A percentile compares a stretch with the other conserved stretches of the same genome.
Conservation (phyloP, 31 red algal genomes). For the Bonnemaisonia californica region DNA sequence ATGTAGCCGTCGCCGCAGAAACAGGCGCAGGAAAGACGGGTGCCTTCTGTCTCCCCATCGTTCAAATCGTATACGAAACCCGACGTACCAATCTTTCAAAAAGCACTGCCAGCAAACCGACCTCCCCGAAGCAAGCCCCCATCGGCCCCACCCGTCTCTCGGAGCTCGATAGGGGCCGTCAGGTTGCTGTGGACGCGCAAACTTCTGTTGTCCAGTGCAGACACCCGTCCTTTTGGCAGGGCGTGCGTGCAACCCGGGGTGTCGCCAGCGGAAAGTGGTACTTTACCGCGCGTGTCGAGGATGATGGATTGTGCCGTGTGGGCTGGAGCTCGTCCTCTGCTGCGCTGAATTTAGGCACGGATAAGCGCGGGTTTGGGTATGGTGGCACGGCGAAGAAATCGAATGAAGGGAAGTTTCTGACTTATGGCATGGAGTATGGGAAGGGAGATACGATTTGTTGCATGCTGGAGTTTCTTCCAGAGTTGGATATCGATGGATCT, state of each 20-base stretch:
- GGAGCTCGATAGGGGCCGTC: slow-evolving; percentile 28
- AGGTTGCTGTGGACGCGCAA: slow-evolving; percentile 44
- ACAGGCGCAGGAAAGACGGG: slow-evolving; percentile 91
- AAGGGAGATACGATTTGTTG: slow-evolving; percentile 59
- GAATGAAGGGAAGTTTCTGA: slow-evolving; percentile 60
- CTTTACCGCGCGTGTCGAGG: slow-evolving; percentile 51
- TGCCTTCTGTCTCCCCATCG: slow-evolving; percentile 81
- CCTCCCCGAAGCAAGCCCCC: slow-evolving; percentile 11
- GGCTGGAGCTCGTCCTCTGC: slow-evolving; percentile 73
- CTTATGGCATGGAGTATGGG: slow-evolving; percentile 63
- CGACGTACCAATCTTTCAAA: slow-evolving; percentile 45
- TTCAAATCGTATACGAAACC: slow-evolving; percentile 86
- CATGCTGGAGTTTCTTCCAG: slow-evolving; percentile 62
- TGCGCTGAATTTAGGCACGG: slow-evolving; percentile 70
- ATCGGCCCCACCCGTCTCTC: slow-evolving; percentile 34
- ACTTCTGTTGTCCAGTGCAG: slow-evolving; percentile 39
- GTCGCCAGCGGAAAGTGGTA: slow-evolving; percentile 74
- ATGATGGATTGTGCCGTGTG: slow-evolving; percentile 84
- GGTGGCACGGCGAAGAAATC: slow-evolving; percentile 84
- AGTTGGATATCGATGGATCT: slow-evolving; percentile 16
- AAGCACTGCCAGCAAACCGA: neutral
- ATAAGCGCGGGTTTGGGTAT: slow-evolving; percentile 71
- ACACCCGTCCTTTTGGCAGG: slow-evolving; percentile 67
- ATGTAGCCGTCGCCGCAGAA: slow-evolving; percentile 78
- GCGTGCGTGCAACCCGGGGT: slow-evolving; percentile 66